Percentiles rank a stretch among this genome's conserved stretches.
phyloP scores from a whole-genome alignment of 2,329 filamentous ascomycete species.

The Cladosporium sp. region DNA sequence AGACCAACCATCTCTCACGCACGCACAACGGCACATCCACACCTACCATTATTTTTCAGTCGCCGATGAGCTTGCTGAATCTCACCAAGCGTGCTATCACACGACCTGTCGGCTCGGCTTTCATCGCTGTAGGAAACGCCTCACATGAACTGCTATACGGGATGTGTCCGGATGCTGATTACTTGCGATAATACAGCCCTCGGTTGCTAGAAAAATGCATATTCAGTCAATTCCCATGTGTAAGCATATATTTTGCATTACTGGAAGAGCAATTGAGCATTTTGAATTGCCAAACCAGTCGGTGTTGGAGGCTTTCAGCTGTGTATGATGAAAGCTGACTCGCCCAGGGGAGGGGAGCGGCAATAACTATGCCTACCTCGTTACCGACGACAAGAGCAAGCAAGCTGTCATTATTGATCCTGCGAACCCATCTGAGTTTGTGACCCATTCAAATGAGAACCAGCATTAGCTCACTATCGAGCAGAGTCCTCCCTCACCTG shows the following conservation, averaged over 20 bases:
- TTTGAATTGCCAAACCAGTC: too few relatives aligned
- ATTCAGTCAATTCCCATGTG: constrained; percentile 87
- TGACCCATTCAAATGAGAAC: constrained; percentile 7
- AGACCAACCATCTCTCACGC: neutral
- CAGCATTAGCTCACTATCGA: neutral
- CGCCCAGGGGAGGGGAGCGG: constrained; percentile 65
- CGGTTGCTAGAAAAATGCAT: constrained; percentile 57
- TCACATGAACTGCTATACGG: neutral
- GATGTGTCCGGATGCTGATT: neutral
- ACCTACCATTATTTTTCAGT: neutral
- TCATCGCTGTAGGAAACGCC: constrained; percentile 4
- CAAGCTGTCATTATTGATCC: constrained; percentile 68
- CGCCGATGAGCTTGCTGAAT: constrained; percentile 6
- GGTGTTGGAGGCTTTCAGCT: too few relatives aligned
- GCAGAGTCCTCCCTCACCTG: constrained; percentile 60
- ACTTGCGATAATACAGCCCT: neutral
- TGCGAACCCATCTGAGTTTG: constrained; percentile 72
- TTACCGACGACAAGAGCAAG: constrained; percentile 47
- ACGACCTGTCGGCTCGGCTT: constrained; percentile 4
- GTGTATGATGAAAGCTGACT: too few relatives aligned
- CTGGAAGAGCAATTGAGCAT: too few relatives aligned
- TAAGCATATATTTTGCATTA: constrained; percentile 40
- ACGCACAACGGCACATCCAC: neutral
- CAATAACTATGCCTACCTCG: constrained; percentile 78
- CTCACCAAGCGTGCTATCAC: constrained; percentile 4